phyloP scores from a whole-genome alignment of 176 grass and related monocot species.

The Pontederia crassipes region DNA sequence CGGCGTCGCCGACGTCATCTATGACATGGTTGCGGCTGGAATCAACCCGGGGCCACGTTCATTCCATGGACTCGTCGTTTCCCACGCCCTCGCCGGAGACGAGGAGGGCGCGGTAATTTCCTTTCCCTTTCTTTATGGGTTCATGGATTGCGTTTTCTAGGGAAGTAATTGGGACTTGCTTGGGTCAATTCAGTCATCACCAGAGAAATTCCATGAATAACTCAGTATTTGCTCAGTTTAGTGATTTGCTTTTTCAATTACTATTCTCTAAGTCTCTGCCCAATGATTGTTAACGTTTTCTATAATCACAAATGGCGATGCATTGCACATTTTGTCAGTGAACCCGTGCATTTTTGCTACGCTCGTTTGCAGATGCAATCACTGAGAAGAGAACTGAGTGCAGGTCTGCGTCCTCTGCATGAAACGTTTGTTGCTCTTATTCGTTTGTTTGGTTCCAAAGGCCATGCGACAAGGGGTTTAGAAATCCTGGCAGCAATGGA shows the following conservation, averaged over 20 bases:
- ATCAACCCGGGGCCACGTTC: slow-evolving; percentile 76
- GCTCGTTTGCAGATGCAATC: slow-evolving; percentile 68
- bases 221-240: too few species aligned
- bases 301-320: too few species aligned
- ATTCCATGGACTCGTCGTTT: slow-evolving; percentile 83
- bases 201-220: neutral
- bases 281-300: too few species aligned
- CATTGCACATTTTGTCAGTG: too few species aligned
- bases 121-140: neutral
- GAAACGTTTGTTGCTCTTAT: slow-evolving; percentile 92
- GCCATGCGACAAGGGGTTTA: slow-evolving; percentile 77
- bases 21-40: slow-evolving; percentile 94
- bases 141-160: slow-evolving; percentile 9
- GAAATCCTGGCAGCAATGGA: slow-evolving; percentile 98
- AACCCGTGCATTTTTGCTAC: too few species aligned
- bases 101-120: slow-evolving; percentile 66
- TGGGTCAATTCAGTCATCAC: neutral
- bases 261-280: too few species aligned
- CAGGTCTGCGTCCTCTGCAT: slow-evolving; percentile 62
- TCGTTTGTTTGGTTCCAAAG: slow-evolving; percentile 86
- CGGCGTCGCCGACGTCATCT: slow-evolving; percentile 64
- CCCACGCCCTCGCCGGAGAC: slow-evolving; percentile 65
- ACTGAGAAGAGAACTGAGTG: slow-evolving; percentile 89
- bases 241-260: too few species aligned
- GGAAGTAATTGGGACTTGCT: neutral